A percentile compares a stretch with the other conserved stretches of the same genome.
phyloP scores from a whole-genome alignment of 1,284 basidiomycete genomes.

The Phylloboletellus chloephorus region DNA sequence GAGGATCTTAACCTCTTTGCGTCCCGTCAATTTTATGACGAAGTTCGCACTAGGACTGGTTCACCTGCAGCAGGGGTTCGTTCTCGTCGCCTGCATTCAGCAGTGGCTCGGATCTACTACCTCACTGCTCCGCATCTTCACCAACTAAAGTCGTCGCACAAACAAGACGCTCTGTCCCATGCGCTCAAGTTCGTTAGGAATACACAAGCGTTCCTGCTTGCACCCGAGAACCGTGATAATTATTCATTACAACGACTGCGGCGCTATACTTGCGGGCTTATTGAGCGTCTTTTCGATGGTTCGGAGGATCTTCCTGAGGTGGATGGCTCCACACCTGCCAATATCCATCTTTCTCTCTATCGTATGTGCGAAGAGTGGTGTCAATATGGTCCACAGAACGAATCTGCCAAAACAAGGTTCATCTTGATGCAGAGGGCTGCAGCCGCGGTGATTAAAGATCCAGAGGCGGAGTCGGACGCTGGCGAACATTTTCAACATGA shows the following conservation, averaged over 20 bases:
- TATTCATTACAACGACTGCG: slow-evolving; percentile 79
- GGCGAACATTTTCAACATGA: slow-evolving; percentile 72
- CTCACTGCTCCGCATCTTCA: slow-evolving; percentile 78
- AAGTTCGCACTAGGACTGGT: slow-evolving; percentile 60
- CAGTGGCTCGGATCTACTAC: slow-evolving; percentile 87
- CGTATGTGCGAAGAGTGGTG: slow-evolving; percentile 94
- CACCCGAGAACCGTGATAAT: slow-evolving; percentile 69
- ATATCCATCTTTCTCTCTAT: slow-evolving; percentile 78
- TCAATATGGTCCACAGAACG: slow-evolving; percentile 73
- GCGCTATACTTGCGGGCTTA: slow-evolving; percentile 85
- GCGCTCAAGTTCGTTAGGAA: slow-evolving; percentile 85
- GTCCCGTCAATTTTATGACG: slow-evolving; percentile 79
- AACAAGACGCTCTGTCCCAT: slow-evolving; percentile 70
- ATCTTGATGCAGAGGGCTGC: slow-evolving; percentile 72
- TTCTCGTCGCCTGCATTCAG: slow-evolving; percentile 73
- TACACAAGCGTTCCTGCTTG: slow-evolving; percentile 73
- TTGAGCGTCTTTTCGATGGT: slow-evolving; percentile 82
- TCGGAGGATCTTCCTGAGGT: slow-evolving; percentile 67
- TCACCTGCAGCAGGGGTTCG: slow-evolving; percentile 52
- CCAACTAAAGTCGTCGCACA: slow-evolving; percentile 62
- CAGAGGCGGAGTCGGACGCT: slow-evolving; percentile 45
- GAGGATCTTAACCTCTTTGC: slow-evolving; percentile 81
- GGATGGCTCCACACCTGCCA: slow-evolving; percentile 72
- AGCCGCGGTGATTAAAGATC: slow-evolving; percentile 46
- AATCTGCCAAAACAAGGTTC: slow-evolving; percentile 68